Conservation (phyloP, 2,329 filamentous ascomycete genomes). For the Hymenoscyphus scutula region DNA sequence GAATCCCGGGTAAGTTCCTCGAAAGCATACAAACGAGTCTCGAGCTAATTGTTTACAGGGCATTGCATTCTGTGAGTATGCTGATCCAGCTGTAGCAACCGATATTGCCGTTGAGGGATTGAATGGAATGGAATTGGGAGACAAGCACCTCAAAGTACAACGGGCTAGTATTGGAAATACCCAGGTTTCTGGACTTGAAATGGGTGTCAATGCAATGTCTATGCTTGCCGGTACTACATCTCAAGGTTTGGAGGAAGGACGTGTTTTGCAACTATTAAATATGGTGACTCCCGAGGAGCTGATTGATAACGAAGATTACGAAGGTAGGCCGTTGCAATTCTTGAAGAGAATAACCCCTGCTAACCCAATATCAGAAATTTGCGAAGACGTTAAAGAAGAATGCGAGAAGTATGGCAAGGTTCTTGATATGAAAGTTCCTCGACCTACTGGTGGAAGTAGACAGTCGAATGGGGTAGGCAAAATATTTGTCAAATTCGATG, state of each 20-base stretch:
- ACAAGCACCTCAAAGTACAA: constrained; percentile 78
- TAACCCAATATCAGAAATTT: constrained; percentile 71
- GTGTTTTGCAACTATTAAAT: constrained; percentile 90
- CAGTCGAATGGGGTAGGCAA: constrained; percentile 91
- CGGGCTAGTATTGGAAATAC: constrained; percentile 91
- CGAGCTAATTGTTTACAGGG: constrained; percentile 53
- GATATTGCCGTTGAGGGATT: constrained; percentile 85
- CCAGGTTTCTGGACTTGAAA: constrained; percentile 88
- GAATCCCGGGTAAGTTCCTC: constrained; percentile 72
- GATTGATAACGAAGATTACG: constrained; percentile 90
- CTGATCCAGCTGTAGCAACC: constrained; percentile 67
- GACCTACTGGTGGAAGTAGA: constrained; percentile 77
- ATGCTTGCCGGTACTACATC: constrained; percentile 91
- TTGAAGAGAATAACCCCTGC: constrained; percentile 19
- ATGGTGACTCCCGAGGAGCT: constrained; percentile 98
- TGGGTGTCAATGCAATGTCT: constrained; percentile 96
- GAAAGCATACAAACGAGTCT: not conserved
- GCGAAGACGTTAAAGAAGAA: constrained; percentile 90
- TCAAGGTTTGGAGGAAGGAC: constrained; percentile 72
- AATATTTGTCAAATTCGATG: constrained; percentile 94
- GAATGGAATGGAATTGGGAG: constrained; percentile 90
- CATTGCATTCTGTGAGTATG: constrained; percentile 95
- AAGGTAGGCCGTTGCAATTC: constrained; percentile 57
- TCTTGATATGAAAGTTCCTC: constrained; percentile 86
- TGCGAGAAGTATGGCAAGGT: constrained; percentile 88